Evolutionary conservation across 495 filamentous ascomycete genomes (phyloP).

Genomic region (Emericellopsis terricola): DNA sequence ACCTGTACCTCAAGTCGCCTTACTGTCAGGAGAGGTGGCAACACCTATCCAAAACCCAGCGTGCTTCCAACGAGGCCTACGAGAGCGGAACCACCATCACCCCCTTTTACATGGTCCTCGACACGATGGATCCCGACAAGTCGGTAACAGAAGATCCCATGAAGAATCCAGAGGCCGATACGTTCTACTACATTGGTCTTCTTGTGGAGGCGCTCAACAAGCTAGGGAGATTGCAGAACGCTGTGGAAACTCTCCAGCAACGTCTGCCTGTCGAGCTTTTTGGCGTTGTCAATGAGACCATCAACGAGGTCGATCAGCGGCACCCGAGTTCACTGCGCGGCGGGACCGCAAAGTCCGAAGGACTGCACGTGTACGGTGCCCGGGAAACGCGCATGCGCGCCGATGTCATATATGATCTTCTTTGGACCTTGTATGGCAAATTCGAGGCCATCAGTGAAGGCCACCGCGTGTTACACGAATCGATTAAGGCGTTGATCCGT

Average conservation of each 20-base stretch:
- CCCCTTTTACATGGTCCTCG: constrained; percentile 62
- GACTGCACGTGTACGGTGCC: constrained; percentile 43
- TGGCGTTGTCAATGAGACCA: constrained; percentile 83
- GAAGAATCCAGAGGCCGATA: constrained; percentile 86
- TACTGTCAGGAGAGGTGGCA: constrained; percentile 96
- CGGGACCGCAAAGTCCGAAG: constrained; percentile 32
- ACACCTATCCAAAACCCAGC: constrained; percentile 35
- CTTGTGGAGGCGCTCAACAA: constrained; percentile 78
- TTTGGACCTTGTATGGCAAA: constrained; percentile 87
- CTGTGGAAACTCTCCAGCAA: constrained; percentile 80
- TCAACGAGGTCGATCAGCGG: constrained; percentile 77
- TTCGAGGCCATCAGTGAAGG: constrained; percentile 95
- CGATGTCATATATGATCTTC: constrained; percentile 69
- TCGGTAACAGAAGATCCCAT: constrained; percentile 71
- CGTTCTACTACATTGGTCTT: constrained; percentile 79
- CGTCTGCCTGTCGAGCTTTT: constrained; percentile 88
- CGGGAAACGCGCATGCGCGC: constrained; percentile 54
- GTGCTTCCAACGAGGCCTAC: constrained; percentile 20
- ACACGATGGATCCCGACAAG: constrained; percentile 46
- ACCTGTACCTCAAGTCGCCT: constrained; percentile 90
- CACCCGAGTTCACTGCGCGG: constrained; percentile 57
- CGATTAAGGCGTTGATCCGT: constrained; percentile 61
- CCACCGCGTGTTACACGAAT: constrained; percentile 84
- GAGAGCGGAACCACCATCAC: constrained; percentile 25
- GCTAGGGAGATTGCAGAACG: constrained; percentile 66